Evolutionary conservation across 1,284 basidiomycete species (phyloP), one percentile per base, ranked within the genome.

Genomic region (Cryptococcus sp.): DNA sequence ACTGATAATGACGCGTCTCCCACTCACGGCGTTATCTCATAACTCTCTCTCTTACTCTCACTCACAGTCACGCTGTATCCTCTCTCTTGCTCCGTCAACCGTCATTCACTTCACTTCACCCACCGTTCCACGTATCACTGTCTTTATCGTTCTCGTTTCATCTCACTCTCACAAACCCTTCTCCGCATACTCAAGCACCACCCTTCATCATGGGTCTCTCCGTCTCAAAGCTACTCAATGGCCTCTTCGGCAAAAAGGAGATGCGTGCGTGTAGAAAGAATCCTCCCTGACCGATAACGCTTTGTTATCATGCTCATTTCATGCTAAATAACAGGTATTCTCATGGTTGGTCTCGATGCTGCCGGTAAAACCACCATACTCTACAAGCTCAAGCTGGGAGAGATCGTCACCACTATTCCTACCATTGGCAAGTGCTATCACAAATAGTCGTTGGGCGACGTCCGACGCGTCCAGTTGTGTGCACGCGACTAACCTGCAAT

Each of bases 331-430:
- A 41, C 67, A 83, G 82, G 82, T 68, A 85, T 84, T 70, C 80
- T 87, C 68, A 85, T 85, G 84, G 84, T 99, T 74, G 92, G 93
- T 79, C 89, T 99, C 70, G 94, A 97, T 78, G 94, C 94, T 70
- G 93, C 93, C 69, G 94, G 93, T 63, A 94, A 95, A 82, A 95
- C 92, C 64, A 97, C 96, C 76, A 99, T 98, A 74, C 84, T 99
- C 70, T 98, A 97, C 85, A 98, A 98, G 84, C 85, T 85, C 68
- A 98, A 99, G 84, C 87, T 98, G 55, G 94, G 94, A 79, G 95
- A 98, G 83, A 97, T 95, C 80, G 95, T 99, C 77, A 98, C 95
- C 65, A 98, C 95, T 65, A 98, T 99, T 79, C 95, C 95, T 61
- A 99, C 95, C 74, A 98, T 98, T 79, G 93, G 93, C 93, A 73